Base-by-base conservation (phyloP, 768 basidiomycete species). In the Leccinum incarnatum region DNA sequence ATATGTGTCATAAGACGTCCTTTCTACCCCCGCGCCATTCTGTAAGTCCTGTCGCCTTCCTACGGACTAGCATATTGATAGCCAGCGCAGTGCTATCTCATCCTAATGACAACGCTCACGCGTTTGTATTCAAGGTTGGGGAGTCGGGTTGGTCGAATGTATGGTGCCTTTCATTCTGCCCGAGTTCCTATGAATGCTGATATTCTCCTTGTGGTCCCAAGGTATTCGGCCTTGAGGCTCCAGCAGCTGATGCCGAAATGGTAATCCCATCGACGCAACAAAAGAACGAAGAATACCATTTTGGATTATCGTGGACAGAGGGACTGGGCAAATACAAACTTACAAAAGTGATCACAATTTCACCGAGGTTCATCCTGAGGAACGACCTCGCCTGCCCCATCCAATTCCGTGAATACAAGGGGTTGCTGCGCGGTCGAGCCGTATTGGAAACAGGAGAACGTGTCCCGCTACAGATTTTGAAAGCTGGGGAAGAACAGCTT, bases 261-360 rank as follows among this genome's bases (percentile, higher is more conserved):
- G 82, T 87, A 36, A 80, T 94, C 45, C 78, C 85, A 2, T 86
- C 88, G 9, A 75, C 81, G 46, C 77, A 76, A 30, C 85, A 86
- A 54, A 85, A 79, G 61, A 75, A 80, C 2, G 85, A 90, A 50
- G 85, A 88, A 69, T 80, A 87, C 54, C 91, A 95, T 69, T 73
- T 92, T 49, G 97, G 96, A 2, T 66, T 99, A 40, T 95, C 94
- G 5, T 98, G 95, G 85, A 81, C 83, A 17, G 95, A 96, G 73
- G 97, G 95, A 2, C 77, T 88, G n/a, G 97, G 97, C 36, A 98
- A 97, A 78, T 98, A 98, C 73, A 98, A 98, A 69, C 77, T 98
- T 34, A 89, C 89, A 27, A 98, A 98, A 76, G 88, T 98, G 64
- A 87, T 99, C 63, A 95, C 91, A 0, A 76, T 98, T 37, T 80